These are phyloP conservation scores for Smittium mucronatum DNA, from an alignment of 371 early-diverging fungal genomes.

Conservation along the genomic window DNA sequence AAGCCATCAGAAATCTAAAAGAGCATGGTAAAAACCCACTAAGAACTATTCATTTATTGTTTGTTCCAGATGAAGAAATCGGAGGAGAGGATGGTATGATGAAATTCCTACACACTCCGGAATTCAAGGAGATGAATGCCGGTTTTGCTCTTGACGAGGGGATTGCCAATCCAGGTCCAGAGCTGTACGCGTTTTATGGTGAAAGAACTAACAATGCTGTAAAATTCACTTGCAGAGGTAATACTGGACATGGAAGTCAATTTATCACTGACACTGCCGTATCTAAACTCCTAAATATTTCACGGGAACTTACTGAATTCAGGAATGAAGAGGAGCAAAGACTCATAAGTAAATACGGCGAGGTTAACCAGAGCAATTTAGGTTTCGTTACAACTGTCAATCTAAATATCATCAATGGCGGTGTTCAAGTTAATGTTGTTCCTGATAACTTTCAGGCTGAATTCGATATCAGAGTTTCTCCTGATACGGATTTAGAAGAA, in stretches of 20 bases:
- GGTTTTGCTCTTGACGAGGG: slow-evolving; percentile 76
- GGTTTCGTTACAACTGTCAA: slow-evolving; percentile 70
- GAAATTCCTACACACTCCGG: slow-evolving; percentile 39
- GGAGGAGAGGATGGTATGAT: slow-evolving; percentile 65
- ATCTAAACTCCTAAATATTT: slow-evolving; percentile 41
- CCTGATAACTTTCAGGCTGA: slow-evolving; percentile 45
- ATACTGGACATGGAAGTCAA: slow-evolving; percentile 67
- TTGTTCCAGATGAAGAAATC: slow-evolving; percentile 74
- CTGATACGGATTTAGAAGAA: slow-evolving; percentile 38
- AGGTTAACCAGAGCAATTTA: slow-evolving; percentile 32
- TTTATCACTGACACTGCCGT: slow-evolving; percentile 55
- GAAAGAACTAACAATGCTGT: slow-evolving; percentile 54
- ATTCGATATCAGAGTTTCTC: slow-evolving; percentile 60
- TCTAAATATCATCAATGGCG: slow-evolving; percentile 48
- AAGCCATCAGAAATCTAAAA: slow-evolving; percentile 52
- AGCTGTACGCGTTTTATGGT: slow-evolving; percentile 57
- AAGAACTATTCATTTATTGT: slow-evolving; percentile 54
- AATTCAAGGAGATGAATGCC: slow-evolving; percentile 49
- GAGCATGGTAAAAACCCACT: slow-evolving; percentile 35
- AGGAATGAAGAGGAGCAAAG: slow-evolving; percentile 39
- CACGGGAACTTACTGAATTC: slow-evolving; percentile 42
- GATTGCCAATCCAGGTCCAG: slow-evolving; percentile 44
- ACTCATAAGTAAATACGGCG: slow-evolving; percentile 15
- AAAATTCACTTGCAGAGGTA: slow-evolving; percentile 38
- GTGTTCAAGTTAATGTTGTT: slow-evolving; percentile 52